phyloP scores from a whole-genome alignment of 768 basidiomycete genomes.

The Macrolepiota albuminosa region DNA sequence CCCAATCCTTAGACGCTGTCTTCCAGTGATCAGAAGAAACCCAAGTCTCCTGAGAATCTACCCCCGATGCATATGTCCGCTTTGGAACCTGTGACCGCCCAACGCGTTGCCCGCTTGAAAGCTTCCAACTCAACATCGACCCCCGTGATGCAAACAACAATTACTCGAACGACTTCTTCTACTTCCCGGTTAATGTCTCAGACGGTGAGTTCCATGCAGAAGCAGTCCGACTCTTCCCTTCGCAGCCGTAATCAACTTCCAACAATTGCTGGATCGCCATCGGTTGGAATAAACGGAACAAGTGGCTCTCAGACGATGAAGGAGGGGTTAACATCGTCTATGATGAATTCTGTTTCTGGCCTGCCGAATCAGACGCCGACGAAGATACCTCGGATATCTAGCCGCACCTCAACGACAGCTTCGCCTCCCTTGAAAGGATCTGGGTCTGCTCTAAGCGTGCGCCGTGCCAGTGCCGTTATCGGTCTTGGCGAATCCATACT shows the following conservation, averaged over 20 bases:
- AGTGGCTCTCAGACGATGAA: slow-evolving; percentile 43
- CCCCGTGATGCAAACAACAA: slow-evolving; percentile 30
- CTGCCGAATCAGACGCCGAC: slow-evolving; percentile 83
- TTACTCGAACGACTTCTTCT: slow-evolving; percentile 33
- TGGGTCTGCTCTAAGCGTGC: slow-evolving; percentile 41
- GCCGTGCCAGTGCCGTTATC: slow-evolving; percentile 69
- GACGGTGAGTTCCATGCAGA: slow-evolving; percentile 83
- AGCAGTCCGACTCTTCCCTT: slow-evolving; percentile 79
- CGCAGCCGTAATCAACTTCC: slow-evolving; percentile 74
- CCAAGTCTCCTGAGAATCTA: slow-evolving; percentile 61
- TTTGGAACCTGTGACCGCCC: slow-evolving; percentile 74
- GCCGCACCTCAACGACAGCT: slow-evolving; percentile 67
- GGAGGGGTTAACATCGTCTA: slow-evolving; percentile 47
- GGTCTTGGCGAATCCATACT: slow-evolving; percentile 41
- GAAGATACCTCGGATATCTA: slow-evolving; percentile 91
- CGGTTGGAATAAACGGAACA: slow-evolving; percentile 61
- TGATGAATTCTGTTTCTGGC: slow-evolving; percentile 45
- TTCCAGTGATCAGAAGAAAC: slow-evolving; percentile 74
- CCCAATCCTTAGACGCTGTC: slow-evolving; percentile 64
- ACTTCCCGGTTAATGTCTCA: slow-evolving; percentile 69
- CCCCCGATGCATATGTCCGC: slow-evolving; percentile 92
- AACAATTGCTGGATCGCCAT: slow-evolving; percentile 92
- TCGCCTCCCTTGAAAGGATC: slow-evolving; percentile 69
- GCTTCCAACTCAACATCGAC: slow-evolving; percentile 43
- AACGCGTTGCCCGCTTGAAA: slow-evolving; percentile 82